A percentile compares a stretch with the other conserved stretches of the same genome.
Conservation (phyloP, 2,329 filamentous ascomycete genomes). For the Trichothecium roseum region DNA sequence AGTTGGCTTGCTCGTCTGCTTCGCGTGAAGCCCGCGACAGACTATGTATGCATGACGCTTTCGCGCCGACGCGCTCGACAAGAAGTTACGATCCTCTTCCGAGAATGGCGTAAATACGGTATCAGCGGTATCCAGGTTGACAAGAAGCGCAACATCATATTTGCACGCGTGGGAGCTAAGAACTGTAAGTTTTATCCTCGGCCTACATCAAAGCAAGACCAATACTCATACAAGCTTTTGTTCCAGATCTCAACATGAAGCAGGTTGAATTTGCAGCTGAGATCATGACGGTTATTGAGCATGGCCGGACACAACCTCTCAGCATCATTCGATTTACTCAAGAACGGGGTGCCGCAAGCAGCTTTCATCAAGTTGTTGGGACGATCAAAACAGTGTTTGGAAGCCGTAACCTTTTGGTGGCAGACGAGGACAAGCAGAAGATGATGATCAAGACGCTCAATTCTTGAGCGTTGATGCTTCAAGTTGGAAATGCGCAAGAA, state of each 20-base stretch:
- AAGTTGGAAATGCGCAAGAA: no score
- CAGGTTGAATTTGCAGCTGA: slow-evolving; percentile 82
- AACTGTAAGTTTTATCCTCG: slow-evolving; percentile 79
- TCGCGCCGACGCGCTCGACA: slow-evolving; percentile 60
- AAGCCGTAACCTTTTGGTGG: slow-evolving; percentile 55
- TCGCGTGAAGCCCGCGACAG: slow-evolving; percentile 73
- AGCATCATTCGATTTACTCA: slow-evolving; percentile 81
- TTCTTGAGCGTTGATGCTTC: slow-evolving; percentile 21
- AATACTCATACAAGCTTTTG: no score
- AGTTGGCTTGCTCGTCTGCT: slow-evolving; percentile 88
- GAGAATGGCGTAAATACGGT: slow-evolving; percentile 75
- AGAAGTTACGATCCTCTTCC: slow-evolving; percentile 64
- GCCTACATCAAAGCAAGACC: no score
- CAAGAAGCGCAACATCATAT: slow-evolving; percentile 68
- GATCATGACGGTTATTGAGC: slow-evolving; percentile 81
- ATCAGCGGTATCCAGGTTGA: slow-evolving; percentile 70
- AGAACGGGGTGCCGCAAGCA: slow-evolving; percentile 82
- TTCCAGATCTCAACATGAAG: slow-evolving; percentile 65
- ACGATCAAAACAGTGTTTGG: slow-evolving; percentile 61
- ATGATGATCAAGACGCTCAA: slow-evolving; percentile 65
- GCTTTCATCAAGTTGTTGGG: slow-evolving; percentile 74
- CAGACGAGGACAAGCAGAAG: slow-evolving; percentile 54
- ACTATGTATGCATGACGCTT: slow-evolving; percentile 64
- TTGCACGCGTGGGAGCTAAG: slow-evolving; percentile 61
- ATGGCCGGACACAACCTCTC: slow-evolving; percentile 65